Evolutionary conservation across 108 stramenopile genomes (phyloP).

Genomic region (Parietichytrium sp.): DNA sequence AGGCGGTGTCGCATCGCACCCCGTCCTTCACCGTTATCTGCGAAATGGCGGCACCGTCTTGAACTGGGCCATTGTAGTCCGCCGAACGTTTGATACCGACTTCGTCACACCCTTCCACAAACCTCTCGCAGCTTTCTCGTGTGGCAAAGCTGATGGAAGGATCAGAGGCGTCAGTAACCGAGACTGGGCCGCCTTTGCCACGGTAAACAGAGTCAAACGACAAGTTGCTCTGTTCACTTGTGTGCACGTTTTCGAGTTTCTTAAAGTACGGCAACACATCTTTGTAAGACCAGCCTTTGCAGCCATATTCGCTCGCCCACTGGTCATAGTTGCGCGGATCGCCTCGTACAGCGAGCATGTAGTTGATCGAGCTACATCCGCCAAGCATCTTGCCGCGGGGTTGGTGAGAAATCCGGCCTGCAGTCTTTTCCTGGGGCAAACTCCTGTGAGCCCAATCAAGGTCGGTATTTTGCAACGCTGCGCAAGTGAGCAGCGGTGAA

Average conservation of each 20-base stretch:
- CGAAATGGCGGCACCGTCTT: slow-evolving; percentile 44
- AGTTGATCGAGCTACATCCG: slow-evolving; percentile 57
- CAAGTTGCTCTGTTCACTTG: slow-evolving; percentile 1
- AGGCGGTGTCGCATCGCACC: slow-evolving; percentile 10
- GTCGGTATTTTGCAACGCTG: background rate
- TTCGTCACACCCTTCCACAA: slow-evolving; percentile 48
- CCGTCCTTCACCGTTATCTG: background rate
- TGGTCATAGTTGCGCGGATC: slow-evolving; percentile 56
- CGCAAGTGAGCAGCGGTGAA: slow-evolving; percentile 17
- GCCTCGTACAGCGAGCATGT: slow-evolving; percentile 53
- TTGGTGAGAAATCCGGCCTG: slow-evolving; percentile 38
- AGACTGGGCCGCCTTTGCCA: slow-evolving; percentile 41
- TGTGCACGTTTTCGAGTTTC: background rate
- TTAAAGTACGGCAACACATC: slow-evolving; percentile 57
- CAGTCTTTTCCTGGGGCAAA: background rate
- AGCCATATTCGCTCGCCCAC: slow-evolving; percentile 50
- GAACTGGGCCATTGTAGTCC: slow-evolving; percentile 53
- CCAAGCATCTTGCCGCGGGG: slow-evolving; percentile 61
- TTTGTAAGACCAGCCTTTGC: slow-evolving; percentile 46
- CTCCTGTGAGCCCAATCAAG: background rate
- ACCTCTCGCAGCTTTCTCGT: slow-evolving; percentile 14
- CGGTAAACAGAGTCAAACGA: slow-evolving; percentile 31
- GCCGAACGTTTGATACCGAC: slow-evolving; percentile 44
- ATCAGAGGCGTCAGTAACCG: slow-evolving; percentile 48
- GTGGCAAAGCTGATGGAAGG: background rate